phyloP scores from a whole-genome alignment of 495 filamentous ascomycete species.

The Pseudomonodictys pantanalensis region DNA sequence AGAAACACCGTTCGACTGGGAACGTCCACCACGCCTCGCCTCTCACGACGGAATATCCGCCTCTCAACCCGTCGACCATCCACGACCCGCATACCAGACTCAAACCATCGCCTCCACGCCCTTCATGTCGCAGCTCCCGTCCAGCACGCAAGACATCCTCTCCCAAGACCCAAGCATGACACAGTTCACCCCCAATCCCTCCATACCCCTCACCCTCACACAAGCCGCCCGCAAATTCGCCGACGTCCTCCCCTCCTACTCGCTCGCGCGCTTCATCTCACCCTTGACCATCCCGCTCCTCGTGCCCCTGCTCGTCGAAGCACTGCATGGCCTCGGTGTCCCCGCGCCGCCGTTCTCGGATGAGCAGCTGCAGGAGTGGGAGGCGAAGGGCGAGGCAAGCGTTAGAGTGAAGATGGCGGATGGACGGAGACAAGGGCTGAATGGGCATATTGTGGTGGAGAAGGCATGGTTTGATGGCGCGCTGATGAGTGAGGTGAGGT shows the following conservation, averaged over 20 bases:
- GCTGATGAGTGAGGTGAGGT: conserved; percentile 77
- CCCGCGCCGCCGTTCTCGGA: conserved; percentile 58
- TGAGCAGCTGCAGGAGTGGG: conserved; percentile 36
- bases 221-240: conserved; percentile 83
- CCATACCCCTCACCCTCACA: conserved; percentile 72
- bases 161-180: conserved; percentile 87
- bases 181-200: conserved; percentile 84
- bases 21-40: conserved; percentile 45
- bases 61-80: conserved; percentile 48
- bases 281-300: conserved; percentile 73
- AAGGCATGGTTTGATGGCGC: conserved; percentile 47
- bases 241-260: conserved; percentile 79
- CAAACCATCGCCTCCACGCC: conserved; percentile 36
- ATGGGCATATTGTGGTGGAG: conserved; percentile 81
- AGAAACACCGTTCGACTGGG: conserved; percentile 73
- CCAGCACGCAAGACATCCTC: conserved; percentile 58
- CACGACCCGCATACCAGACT: conserved; percentile 30
- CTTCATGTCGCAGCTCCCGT: conserved; percentile 23
- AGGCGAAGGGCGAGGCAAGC: conserved; percentile 45
- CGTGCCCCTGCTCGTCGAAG: conserved; percentile 73
- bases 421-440: conserved; percentile 72
- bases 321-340: conserved; percentile 78
- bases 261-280: conserved; percentile 89
- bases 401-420: conserved; percentile 75
- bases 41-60: conserved; percentile 44